phyloP scores from a whole-genome alignment of 2,329 filamentous ascomycete species.

The Thielaviopsis cerberus region DNA sequence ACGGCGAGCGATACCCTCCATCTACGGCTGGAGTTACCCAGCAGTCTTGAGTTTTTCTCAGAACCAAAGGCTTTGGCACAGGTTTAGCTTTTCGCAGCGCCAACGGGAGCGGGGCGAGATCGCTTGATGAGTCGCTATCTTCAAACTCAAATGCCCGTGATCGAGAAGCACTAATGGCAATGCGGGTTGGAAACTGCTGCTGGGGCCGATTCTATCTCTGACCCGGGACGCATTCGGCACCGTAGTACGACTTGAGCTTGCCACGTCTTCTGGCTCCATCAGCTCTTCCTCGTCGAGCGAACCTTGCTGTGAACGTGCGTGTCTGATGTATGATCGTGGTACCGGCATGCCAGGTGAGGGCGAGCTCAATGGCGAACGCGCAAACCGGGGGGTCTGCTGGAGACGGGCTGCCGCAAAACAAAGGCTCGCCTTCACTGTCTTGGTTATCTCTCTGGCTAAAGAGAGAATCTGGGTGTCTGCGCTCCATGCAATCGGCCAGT shows the following conservation, averaged over 20 bases:
- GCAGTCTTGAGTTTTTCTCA: neutral
- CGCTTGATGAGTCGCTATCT: neutral
- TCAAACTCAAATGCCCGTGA: constrained; percentile 2
- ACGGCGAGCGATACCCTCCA: neutral
- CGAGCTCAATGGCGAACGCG: neutral
- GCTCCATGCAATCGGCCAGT: neutral
- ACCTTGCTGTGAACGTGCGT: neutral
- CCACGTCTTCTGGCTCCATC: neutral
- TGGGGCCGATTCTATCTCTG: constrained; percentile 12
- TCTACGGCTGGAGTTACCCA: neutral
- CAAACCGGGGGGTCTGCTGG: neutral
- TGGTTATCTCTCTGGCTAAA: neutral
- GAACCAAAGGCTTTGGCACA: neutral
- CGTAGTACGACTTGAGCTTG: too few species aligned
- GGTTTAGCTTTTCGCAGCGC: neutral
- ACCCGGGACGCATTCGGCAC: neutral
- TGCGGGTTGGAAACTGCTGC: constrained; percentile 1
- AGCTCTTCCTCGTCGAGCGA: neutral
- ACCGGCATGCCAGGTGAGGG: neutral
- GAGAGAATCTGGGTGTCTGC: neutral
- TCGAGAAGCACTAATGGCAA: neutral
- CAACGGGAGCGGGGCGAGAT: neutral
- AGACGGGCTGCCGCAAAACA: neutral
- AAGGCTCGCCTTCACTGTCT: neutral
- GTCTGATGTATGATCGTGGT: neutral